phyloP scores from a whole-genome alignment of 371 early-diverging fungal species.

The Circinella minor region DNA sequence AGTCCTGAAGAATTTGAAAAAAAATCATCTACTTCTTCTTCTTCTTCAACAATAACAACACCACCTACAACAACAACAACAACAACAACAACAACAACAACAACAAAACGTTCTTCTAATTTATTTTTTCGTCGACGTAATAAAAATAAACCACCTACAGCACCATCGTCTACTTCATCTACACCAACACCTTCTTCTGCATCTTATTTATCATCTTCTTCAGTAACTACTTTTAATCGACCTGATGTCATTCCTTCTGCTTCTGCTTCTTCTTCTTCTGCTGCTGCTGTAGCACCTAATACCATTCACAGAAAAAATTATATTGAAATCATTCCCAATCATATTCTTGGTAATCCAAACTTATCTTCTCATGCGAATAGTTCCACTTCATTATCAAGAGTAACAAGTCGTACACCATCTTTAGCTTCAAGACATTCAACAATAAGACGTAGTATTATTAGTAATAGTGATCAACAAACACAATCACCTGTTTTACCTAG shows the following conservation, averaged over 20 bases:
- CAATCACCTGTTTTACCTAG: conserved; percentile 33
- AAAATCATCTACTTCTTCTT: neutral
- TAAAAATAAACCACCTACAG: conserved; percentile 25
- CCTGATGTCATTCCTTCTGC: neutral
- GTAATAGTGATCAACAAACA: conserved; percentile 11
- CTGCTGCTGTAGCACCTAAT: neutral
- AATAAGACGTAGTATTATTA: conserved; percentile 20
- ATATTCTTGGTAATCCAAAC: neutral
- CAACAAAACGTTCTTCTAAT: conserved; percentile 26
- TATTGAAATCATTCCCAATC: conserved; percentile 41
- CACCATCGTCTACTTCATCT: conserved; percentile 18
- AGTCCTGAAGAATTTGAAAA: conserved; percentile 56
- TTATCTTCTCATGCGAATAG: neutral
- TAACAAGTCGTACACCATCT: conserved; percentile 6
- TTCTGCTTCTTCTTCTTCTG: neutral
- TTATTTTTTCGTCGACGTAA: conserved; percentile 36
- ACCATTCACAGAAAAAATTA: conserved; percentile 33
- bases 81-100: too few species aligned
- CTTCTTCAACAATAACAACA: too few species aligned
- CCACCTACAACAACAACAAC: too few species aligned
- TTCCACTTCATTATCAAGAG: conserved; percentile 13
- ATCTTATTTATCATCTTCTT: conserved; percentile 13
- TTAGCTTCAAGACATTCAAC: conserved; percentile 9
- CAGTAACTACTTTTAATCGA: neutral
- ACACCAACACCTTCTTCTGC: conserved; percentile 10